Conservation (phyloP, 176 grass and related monocot species). For the Poa annua region DNA sequence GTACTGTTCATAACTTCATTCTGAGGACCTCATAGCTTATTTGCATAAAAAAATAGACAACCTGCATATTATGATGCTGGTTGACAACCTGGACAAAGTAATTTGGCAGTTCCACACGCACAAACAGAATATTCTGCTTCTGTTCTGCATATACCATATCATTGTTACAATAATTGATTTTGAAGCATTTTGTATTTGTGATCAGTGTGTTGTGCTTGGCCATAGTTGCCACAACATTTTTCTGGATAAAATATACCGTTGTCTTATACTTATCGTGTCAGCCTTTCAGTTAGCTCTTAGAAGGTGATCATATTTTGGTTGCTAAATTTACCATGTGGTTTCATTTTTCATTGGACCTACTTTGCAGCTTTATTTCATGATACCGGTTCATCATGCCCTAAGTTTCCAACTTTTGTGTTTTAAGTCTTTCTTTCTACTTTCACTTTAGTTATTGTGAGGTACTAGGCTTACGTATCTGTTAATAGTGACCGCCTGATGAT, state of each 20-base stretch:
- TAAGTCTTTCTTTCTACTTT: not conserved
- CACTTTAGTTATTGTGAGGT: not conserved
- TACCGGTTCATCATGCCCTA: not conserved
- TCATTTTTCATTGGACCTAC: not conserved
- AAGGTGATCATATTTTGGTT: not conserved
- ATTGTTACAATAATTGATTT: not conserved
- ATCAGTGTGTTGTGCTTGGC: not conserved
- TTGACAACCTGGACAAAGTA: not conserved
- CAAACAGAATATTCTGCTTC: not conserved
- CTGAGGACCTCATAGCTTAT: not conserved
- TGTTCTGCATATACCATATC: conserved; percentile 17
- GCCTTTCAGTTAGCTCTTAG: not conserved
- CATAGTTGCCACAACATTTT: not conserved
- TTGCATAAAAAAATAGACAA: not conserved
- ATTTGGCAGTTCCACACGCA: not conserved
- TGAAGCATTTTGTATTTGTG: not conserved
- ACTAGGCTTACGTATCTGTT: not conserved
- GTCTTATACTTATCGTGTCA: not conserved
- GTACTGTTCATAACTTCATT: not conserved
- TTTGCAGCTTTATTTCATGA: not conserved
- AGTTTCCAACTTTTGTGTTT: not conserved
- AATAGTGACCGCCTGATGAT: not conserved
- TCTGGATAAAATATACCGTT: not conserved
- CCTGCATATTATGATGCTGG: too few relatives aligned
- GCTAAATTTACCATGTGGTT: not conserved